phyloP scores from a whole-genome alignment of 139 green algal species.

The Chlorella ohadii region DNA sequence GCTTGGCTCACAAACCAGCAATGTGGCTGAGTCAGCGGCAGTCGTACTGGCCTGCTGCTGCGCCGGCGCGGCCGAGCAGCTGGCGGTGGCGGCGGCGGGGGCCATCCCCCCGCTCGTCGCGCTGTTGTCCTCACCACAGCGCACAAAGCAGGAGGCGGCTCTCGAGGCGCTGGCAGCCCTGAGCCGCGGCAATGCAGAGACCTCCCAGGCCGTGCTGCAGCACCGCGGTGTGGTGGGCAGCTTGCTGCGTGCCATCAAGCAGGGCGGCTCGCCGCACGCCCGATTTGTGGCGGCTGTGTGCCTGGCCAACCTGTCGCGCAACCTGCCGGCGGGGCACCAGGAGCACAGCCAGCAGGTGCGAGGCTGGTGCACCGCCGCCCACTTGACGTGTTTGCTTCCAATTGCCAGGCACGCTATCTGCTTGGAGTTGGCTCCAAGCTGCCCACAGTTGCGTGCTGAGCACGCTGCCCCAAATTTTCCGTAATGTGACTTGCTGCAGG shows the following conservation, averaged over 20 bases:
- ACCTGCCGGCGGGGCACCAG: neutral
- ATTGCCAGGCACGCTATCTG: too few species aligned
- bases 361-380: too few species aligned
- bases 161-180: slow-evolving; percentile 67
- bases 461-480: too few species aligned
- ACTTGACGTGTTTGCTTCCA: too few species aligned
- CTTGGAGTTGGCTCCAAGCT: too few species aligned
- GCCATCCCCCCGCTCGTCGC: slow-evolving; percentile 50
- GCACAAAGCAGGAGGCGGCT: slow-evolving; percentile 48
- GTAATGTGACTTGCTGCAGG: too few species aligned
- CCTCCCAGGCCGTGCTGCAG: slow-evolving; percentile 39
- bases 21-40: slow-evolving; percentile 54
- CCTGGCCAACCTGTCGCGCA: slow-evolving; percentile 57
- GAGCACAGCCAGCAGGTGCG: neutral
- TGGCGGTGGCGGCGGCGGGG: slow-evolving; percentile 15
- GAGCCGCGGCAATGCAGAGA: slow-evolving; percentile 47
- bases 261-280: slow-evolving; percentile 14
- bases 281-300: slow-evolving; percentile 61
- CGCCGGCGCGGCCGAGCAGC: slow-evolving; percentile 24
- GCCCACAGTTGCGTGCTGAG: too few species aligned
- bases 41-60: slow-evolving; percentile 67
- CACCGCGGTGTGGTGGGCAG: neutral
- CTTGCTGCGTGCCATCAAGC: slow-evolving; percentile 51
- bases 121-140: slow-evolving; percentile 37
- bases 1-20: slow-evolving; percentile 31